Evolutionary conservation across 1,284 basidiomycete species (phyloP), one percentile per base, ranked within the genome.

Genomic region (Rhodotorula sp.): DNA sequence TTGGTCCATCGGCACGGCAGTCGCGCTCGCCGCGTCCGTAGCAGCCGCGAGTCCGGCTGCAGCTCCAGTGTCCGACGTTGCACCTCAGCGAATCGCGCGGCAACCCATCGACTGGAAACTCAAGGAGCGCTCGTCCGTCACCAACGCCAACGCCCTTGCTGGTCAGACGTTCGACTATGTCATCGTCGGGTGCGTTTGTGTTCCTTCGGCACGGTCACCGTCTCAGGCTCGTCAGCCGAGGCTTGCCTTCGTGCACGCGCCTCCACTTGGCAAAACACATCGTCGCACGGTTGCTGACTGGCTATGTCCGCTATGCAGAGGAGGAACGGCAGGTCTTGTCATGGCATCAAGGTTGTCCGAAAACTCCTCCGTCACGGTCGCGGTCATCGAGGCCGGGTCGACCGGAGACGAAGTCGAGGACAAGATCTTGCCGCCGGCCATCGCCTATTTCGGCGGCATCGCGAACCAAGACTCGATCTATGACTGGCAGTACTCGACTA

Each of bases 271-370:
- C 24, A 15, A 59, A 15, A 18, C 37, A 46, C 3, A 42, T 42
- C 37, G 37, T 14, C 37, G 37, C 1, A 42, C 37, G 37, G 1
- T 42, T 3, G 22, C 30, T n/a, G 48, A 42, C 24, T 4, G 37
- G 15, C 8, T 22, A 10, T 24, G 68, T 14, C 8, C 26, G 24
- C 29, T 4, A 17, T 14, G 44, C 63, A 73, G 72, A 53, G 90
- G 89, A 46, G 90, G 90, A 55, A 84, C 88, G 7, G 89, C 88
- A 7, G 91, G 90, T 44, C 84, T 91, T 30, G 87, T 87, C 12
- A 79, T 92, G 42, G 91, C 89, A 1, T 82, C 85, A 22, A 85
- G 89, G 37, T 83, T 93, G n/a, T 85, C 88, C 0, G 89, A 89
- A 71, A 89, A 82, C 79, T 83, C 82, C n/a, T 88, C 87, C 2